These are phyloP conservation scores for Metschnikowia koreensis DNA, from an alignment of 805 yeast species.

Conservation along the genomic window DNA sequence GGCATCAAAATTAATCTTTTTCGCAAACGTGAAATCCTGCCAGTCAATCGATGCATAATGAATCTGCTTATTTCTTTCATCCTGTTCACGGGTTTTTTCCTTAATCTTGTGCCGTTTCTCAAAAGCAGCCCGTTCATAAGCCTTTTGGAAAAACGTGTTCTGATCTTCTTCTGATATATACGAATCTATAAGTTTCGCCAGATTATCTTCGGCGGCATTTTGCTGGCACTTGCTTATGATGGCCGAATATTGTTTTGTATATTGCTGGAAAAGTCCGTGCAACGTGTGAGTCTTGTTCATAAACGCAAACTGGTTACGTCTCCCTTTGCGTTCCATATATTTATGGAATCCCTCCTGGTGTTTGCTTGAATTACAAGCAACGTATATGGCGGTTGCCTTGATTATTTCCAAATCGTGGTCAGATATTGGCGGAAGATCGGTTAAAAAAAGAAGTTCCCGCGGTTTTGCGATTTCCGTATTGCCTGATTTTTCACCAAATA, in stretches of 20 bases:
- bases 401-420: conserved; percentile 64
- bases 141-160: conserved; percentile 39
- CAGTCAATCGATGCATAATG: conserved; percentile 81
- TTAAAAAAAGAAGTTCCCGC: conserved; percentile 24
- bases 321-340: conserved; percentile 36
- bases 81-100: conserved; percentile 36
- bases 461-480: conserved; percentile 15
- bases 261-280: conserved; percentile 47
- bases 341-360: conserved; percentile 33
- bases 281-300: conserved; percentile 59
- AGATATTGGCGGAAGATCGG: conserved; percentile 44
- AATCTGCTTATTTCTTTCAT: conserved; percentile 23
- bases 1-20: conserved; percentile 62
- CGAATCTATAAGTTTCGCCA: conserved; percentile 6
- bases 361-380: conserved; percentile 56
- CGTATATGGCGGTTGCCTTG: conserved; percentile 68
- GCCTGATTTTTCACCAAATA: neutral
- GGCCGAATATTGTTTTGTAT: conserved; percentile 54
- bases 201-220: conserved; percentile 9
- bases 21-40: conserved; percentile 77
- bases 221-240: conserved; percentile 19
- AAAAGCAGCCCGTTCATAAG: conserved; percentile 58
- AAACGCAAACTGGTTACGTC: conserved; percentile 66
- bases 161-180: conserved; percentile 23
- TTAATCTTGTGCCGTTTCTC: conserved; percentile 38